phyloP scores from a whole-genome alignment of 2,329 filamentous ascomycete species.

The Tolypocladium ovalisporum region DNA sequence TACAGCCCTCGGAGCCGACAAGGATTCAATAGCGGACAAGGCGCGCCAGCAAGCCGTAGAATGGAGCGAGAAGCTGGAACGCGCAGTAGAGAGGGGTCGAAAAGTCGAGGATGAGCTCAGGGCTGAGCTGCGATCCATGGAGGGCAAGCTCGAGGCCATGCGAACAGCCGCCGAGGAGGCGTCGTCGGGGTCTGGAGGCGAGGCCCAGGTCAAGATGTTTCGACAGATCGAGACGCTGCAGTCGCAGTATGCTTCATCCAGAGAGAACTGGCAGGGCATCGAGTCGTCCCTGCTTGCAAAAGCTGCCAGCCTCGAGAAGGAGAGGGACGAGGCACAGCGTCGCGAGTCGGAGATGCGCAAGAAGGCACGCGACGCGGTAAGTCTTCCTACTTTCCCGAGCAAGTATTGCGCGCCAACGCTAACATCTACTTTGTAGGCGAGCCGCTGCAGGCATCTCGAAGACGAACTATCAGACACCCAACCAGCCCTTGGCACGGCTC shows the following conservation, averaged over 20 bases:
- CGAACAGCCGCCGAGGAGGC: constrained; percentile 80
- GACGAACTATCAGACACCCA: constrained; percentile 69
- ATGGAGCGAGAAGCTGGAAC: constrained; percentile 60
- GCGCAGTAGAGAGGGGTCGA: constrained; percentile 59
- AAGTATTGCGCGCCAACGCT: background rate
- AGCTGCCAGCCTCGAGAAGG: constrained; percentile 70
- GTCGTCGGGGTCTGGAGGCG: constrained; percentile 69
- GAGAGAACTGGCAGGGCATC: constrained; percentile 96
- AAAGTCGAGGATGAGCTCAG: constrained; percentile 67
- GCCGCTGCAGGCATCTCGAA: constrained; percentile 55
- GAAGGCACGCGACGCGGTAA: constrained; percentile 77
- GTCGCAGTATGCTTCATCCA: constrained; percentile 87
- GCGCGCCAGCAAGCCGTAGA: constrained; percentile 58
- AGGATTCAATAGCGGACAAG: constrained; percentile 62
- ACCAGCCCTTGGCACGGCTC: constrained; percentile 51
- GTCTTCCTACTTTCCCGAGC: constrained; percentile 15
- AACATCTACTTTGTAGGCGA: constrained; percentile 36
- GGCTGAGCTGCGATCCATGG: constrained; percentile 64
- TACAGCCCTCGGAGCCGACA: constrained; percentile 64
- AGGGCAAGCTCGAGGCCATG: constrained; percentile 83
- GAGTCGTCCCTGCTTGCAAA: constrained; percentile 76
- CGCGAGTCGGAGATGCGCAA: constrained; percentile 80
- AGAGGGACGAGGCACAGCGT: constrained; percentile 74
- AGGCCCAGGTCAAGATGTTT: constrained; percentile 79
- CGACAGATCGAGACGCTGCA: constrained; percentile 93